A percentile compares a stretch with the other conserved stretches of the same genome.
Conservation (phyloP, 78 protist species). For the Pelomyxa schiedti region DNA sequence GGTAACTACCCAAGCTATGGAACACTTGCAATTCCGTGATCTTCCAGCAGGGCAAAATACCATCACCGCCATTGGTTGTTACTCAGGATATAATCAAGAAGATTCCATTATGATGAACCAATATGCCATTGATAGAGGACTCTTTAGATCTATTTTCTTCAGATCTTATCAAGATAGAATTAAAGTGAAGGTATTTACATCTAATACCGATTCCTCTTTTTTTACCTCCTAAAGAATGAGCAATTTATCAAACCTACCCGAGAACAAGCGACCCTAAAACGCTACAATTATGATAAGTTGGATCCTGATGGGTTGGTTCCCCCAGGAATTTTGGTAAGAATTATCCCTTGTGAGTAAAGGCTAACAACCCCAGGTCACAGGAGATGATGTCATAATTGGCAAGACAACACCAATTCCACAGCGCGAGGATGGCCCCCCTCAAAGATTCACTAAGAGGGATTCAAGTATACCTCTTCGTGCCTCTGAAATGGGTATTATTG, state of each 20-base stretch:
- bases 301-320: constrained; percentile 94
- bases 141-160: constrained; percentile 86
- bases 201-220: not conserved
- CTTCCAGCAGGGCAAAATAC: constrained; percentile 99
- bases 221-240: constrained; percentile 20
- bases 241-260: constrained; percentile 63
- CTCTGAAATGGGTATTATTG: constrained; percentile 84
- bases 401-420: constrained; percentile 74
- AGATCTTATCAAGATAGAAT: constrained; percentile 65
- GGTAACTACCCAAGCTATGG: constrained; percentile 90
- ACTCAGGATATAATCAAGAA: constrained; percentile 99
- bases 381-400: constrained; percentile 95
- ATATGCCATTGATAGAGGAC: constrained; percentile 96
- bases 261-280: constrained; percentile 26
- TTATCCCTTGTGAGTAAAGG: too few relatives aligned
- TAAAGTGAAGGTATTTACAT: not conserved
- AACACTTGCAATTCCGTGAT: constrained; percentile 83
- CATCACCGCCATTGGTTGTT: constrained; percentile 91
- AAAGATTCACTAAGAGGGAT: constrained; percentile 52
- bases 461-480: constrained; percentile 39
- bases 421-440: constrained; percentile 7
- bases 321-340: too few relatives aligned
- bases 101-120: constrained; percentile 96
- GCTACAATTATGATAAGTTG: constrained; percentile 67
- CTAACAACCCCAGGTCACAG: constrained; percentile 70